Evolutionary conservation across 2,329 filamentous ascomycete species (phyloP).

Genomic region (Pezicula neosporulosa): DNA sequence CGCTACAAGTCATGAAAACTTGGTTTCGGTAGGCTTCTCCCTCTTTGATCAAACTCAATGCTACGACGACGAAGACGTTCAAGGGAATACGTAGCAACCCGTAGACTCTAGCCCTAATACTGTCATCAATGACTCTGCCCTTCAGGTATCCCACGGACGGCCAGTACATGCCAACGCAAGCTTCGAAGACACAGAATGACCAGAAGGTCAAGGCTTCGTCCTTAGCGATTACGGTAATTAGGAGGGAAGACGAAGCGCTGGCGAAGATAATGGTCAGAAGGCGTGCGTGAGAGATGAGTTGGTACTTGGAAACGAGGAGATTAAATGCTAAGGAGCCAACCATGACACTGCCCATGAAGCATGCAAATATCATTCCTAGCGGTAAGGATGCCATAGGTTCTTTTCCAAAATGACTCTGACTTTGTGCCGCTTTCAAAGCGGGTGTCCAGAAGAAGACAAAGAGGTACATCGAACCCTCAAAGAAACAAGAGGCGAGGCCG

Average conservation of each 20-base stretch:
- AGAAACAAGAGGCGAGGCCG: slow-evolving; percentile 49
- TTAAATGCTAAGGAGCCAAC: slow-evolving; percentile 54
- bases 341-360: slow-evolving; percentile 58
- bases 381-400: slow-evolving; percentile 40
- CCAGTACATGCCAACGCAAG: slow-evolving; percentile 54
- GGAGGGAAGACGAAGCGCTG: slow-evolving; percentile 33
- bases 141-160: slow-evolving; percentile 54
- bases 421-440: slow-evolving; percentile 44
- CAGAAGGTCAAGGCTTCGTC: slow-evolving; percentile 45
- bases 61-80: slow-evolving; percentile 52
- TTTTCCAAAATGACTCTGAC: slow-evolving; percentile 30
- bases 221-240: slow-evolving; percentile 38
- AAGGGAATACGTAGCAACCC: slow-evolving; percentile 54
- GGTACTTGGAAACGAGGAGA: slow-evolving; percentile 22
- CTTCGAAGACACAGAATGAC: slow-evolving; percentile 54
- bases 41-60: slow-evolving; percentile 42
- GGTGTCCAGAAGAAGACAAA: slow-evolving; percentile 63
- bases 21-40: slow-evolving; percentile 29
- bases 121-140: slow-evolving; percentile 50
- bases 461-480: slow-evolving; percentile 60
- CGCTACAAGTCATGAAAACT: slow-evolving; percentile 29
- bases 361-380: slow-evolving; percentile 52
- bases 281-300: slow-evolving; percentile 23
- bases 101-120: slow-evolving; percentile 50
- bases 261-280: slow-evolving; percentile 38